Base-by-base conservation (phyloP, 1,284 basidiomycete species). In the Heliocybe sulcata region DNA sequence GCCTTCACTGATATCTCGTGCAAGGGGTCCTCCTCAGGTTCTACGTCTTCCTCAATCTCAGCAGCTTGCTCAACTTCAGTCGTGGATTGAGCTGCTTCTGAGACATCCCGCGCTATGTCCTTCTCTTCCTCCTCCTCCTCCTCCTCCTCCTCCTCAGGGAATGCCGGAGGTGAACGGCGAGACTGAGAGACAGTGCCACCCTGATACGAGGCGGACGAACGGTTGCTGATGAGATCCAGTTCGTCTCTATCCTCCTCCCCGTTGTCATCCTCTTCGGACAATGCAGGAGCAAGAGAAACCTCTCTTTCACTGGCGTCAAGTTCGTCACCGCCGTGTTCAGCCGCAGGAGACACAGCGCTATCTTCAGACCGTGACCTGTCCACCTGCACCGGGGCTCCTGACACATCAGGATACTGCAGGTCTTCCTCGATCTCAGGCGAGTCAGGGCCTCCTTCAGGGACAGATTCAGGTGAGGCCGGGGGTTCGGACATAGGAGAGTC, bases 161-260 rank as follows among this genome's bases (percentile, higher is more conserved):
- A 38, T 22, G 14, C 50, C 14, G 29, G 3, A 31, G 38, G 22
- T 12, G 45, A 47, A 45, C 16, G 38, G 25, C 11, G 27, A 19
- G 29, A 4, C 29, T 31, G 29, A 12, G 29, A 31, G 29, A 12
- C 12, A 12, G 29, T 12, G 29, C 12, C 29, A 31, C 29, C 6
- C 4, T 12, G 29, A 12, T 31, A n/a, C 29, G 55, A n/a, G 23
- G 22, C 1, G 2, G 20, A 25, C 23, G 45, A 48, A 16, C 35
- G 58, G 58, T 56, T 74, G 72, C 45, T 56, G 59, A 29, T 58
- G 55, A 27, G 60, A 57, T 19, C 56, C 53, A 51, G 72, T 56
- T 72, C 71, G 57, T 73, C 72, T 8, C 71, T 70, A 26, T 61
- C 61, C 25, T 68, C 68, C 27, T 49, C 47, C 23, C 20, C 47